A percentile compares a stretch with the other conserved stretches of the same genome.
Conservation (phyloP, 2,329 filamentous ascomycete species). For the Bipolaris zeicola region DNA sequence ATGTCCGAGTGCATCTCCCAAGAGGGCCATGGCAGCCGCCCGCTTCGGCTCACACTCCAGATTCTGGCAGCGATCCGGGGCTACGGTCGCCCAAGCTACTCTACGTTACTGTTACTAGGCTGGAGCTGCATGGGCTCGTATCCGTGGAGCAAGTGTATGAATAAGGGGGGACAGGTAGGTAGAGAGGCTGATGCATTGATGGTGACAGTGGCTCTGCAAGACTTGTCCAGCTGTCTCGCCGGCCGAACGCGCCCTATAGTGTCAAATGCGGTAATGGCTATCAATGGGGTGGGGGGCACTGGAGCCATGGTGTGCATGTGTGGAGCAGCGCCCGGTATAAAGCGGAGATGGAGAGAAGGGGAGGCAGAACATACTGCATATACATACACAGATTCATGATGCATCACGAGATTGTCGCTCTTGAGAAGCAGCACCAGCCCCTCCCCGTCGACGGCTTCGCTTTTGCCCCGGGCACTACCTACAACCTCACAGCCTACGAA, state of each 20-base stretch:
- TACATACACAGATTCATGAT: constrained; percentile 14
- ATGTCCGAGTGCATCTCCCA: constrained; percentile 18
- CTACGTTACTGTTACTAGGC: neutral
- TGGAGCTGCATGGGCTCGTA: constrained; percentile 1
- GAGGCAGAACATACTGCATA: neutral
- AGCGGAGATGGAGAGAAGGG: neutral
- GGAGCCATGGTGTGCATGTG: neutral
- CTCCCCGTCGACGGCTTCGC: constrained; percentile 45
- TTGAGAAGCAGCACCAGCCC: constrained; percentile 53
- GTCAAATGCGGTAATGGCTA: constrained; percentile 9
- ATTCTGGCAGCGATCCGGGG: constrained; percentile 14
- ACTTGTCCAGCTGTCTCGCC: neutral
- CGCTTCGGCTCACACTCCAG: constrained; percentile 10
- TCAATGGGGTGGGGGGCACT: neutral
- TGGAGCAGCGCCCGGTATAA: neutral
- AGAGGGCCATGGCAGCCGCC: constrained; percentile 1
- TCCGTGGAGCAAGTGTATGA: constrained; percentile 1
- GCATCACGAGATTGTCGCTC: constrained; percentile 55
- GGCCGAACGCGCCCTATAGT: constrained; percentile 9
- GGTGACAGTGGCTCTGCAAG: neutral
- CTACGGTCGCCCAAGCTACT: constrained; percentile 4
- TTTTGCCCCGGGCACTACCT: constrained; percentile 45
- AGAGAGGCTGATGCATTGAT: neutral
- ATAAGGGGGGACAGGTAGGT: neutral
- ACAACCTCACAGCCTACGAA: constrained; percentile 50